phyloP scores from a whole-genome alignment of 192 early-diverging fungal genomes.

The Martensiomyces pterosporus region DNA sequence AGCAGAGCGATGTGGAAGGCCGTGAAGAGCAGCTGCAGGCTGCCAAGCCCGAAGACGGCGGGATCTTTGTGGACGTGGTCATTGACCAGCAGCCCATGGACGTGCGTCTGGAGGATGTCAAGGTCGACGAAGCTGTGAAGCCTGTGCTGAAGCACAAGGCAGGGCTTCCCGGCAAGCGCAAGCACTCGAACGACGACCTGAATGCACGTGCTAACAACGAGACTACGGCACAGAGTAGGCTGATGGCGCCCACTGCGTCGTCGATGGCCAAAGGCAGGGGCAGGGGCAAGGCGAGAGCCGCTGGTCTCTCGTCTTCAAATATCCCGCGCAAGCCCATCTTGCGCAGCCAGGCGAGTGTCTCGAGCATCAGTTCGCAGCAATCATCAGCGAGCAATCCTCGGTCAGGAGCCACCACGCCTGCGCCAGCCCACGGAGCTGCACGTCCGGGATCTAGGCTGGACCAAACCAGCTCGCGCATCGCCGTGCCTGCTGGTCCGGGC shows the following conservation, averaged over 20 bases:
- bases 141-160: background rate
- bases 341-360: slow-evolving; percentile 6
- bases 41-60: background rate
- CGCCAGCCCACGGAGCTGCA: too few species aligned
- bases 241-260: slow-evolving; percentile 7
- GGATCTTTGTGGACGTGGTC: slow-evolving; percentile 23
- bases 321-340: slow-evolving; percentile 24
- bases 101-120: slow-evolving; percentile 8
- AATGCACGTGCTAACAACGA: too few species aligned
- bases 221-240: too few species aligned
- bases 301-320: slow-evolving; percentile 3
- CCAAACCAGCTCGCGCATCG: background rate
- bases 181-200: slow-evolving; percentile 34
- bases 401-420: too few species aligned
- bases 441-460: too few species aligned
- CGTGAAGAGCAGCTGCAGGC: background rate
- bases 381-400: too few species aligned
- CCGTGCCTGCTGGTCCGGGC: background rate
- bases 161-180: slow-evolving; percentile 27
- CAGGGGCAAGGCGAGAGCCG: slow-evolving; percentile 10
- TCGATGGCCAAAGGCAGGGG: too few species aligned
- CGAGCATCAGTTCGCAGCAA: too few species aligned
- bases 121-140: background rate
- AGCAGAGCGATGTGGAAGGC: background rate
- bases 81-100: slow-evolving; percentile 33